Conservation (phyloP, 495 filamentous ascomycete species). For the Xylaria flabelliformis region DNA sequence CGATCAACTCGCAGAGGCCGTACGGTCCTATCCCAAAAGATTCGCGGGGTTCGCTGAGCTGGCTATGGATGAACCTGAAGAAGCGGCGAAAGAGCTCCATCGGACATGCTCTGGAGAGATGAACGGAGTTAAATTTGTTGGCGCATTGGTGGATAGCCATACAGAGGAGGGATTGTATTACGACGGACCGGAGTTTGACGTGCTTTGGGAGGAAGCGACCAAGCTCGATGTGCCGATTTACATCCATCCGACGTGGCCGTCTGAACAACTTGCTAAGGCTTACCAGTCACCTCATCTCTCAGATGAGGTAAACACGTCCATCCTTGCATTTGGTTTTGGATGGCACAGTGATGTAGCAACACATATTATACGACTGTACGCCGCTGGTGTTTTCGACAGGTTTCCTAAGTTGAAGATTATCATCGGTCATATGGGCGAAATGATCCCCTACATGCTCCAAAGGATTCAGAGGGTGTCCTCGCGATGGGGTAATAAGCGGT, state of each 20-base stretch:
- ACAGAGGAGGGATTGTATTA: conserved; percentile 53
- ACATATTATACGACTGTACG: conserved; percentile 43
- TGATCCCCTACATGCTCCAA: conserved; percentile 68
- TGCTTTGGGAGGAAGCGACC: conserved; percentile 55
- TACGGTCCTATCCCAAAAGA: conserved; percentile 51
- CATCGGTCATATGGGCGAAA: conserved; percentile 71
- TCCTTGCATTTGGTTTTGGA: conserved; percentile 52
- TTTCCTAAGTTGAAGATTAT: conserved; percentile 65
- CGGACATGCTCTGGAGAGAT: conserved; percentile 50
- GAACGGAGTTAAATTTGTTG: conserved; percentile 51
- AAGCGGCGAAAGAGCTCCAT: conserved; percentile 56
- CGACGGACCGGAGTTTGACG: conserved; percentile 51
- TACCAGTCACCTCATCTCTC: conserved; percentile 49
- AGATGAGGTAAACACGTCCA: conserved; percentile 38
- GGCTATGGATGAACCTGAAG: conserved; percentile 53
- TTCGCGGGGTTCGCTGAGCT: conserved; percentile 63
- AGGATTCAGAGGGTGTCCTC: conserved; percentile 61
- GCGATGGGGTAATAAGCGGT: conserved; percentile 54
- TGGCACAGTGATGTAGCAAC: conserved; percentile 57
- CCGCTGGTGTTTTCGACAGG: conserved; percentile 54
- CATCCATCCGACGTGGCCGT: conserved; percentile 59
- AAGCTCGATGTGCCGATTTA: conserved; percentile 64
- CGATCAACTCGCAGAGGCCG: conserved; percentile 58
- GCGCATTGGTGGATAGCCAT: conserved; percentile 64
- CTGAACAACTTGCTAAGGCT: conserved; percentile 47